Evolutionary conservation across 306 rosid genomes (phyloP).

Genomic region (Castanospermum australe): DNA sequence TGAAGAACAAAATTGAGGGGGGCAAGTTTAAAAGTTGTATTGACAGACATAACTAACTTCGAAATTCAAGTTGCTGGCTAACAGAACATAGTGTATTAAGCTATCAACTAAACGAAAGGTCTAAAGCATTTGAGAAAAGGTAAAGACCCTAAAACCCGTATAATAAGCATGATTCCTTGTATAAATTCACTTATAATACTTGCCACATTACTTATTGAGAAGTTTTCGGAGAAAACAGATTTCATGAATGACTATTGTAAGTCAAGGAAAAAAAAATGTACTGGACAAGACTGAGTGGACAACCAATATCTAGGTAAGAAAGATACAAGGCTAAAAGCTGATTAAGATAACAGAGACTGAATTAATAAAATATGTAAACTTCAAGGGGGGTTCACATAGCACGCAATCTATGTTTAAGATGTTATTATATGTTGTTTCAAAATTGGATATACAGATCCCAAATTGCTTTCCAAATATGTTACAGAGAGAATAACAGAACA

Average conservation of each 20-base stretch:
- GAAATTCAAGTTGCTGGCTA: not conserved
- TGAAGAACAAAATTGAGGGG: not conserved
- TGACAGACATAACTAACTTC: not conserved
- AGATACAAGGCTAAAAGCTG: not conserved
- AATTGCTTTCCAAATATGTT: not conserved
- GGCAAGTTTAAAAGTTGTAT: not conserved
- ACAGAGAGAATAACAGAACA: not conserved
- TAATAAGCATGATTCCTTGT: not conserved
- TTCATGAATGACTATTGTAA: not conserved
- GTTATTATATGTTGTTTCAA: not conserved
- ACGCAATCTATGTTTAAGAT: constrained; percentile 1
- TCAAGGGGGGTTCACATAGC: not conserved
- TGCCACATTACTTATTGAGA: not conserved
- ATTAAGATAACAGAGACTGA: not conserved
- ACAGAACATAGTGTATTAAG: not conserved
- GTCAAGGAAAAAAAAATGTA: not conserved
- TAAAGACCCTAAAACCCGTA: not conserved
- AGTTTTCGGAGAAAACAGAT: not conserved
- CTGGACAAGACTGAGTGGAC: not conserved
- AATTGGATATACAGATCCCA: not conserved
- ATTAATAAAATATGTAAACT: not conserved
- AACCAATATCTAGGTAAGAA: not conserved
- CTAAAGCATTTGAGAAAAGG: not conserved
- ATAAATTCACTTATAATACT: not conserved
- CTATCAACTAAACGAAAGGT: not conserved